Evolutionary conservation across 768 basidiomycete genomes (phyloP).

Genomic region (Porphyrellus cyaneotinctus): DNA sequence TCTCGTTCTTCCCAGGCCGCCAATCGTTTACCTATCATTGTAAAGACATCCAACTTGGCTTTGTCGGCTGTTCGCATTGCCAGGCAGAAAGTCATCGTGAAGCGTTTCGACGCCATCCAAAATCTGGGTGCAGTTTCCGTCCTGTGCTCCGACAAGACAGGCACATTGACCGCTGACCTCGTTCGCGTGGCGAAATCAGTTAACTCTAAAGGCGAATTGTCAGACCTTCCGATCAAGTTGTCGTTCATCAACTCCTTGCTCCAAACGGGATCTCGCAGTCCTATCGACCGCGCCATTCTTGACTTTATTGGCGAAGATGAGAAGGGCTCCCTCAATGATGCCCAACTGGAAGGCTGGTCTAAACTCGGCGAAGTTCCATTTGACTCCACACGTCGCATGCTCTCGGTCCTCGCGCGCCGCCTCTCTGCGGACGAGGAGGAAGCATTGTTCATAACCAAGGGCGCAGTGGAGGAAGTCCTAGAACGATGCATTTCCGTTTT

Average conservation of each 20-base stretch:
- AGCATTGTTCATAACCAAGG: slow-evolving; percentile 28
- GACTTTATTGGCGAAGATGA: slow-evolving; percentile 21
- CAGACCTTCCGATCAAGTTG: slow-evolving; percentile 24
- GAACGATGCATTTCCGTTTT: slow-evolving; percentile 26
- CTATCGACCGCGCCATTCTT: slow-evolving; percentile 33
- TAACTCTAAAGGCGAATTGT: slow-evolving; percentile 16
- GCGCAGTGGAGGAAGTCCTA: slow-evolving; percentile 32
- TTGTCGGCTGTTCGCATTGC: slow-evolving; percentile 55
- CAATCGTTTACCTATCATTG: slow-evolving; percentile 29
- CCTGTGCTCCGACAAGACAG: slow-evolving; percentile 64
- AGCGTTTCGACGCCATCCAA: slow-evolving; percentile 61
- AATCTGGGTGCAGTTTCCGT: slow-evolving; percentile 53
- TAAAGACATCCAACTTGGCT: slow-evolving; percentile 56
- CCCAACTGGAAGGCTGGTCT: slow-evolving; percentile 19
- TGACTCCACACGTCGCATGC: slow-evolving; percentile 35
- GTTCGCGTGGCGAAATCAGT: slow-evolving; percentile 36
- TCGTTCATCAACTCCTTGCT: slow-evolving; percentile 32
- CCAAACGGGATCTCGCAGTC: slow-evolving; percentile 36
- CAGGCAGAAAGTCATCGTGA: slow-evolving; percentile 55
- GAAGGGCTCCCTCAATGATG: slow-evolving; percentile 7
- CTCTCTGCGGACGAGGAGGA: slow-evolving; percentile 10
- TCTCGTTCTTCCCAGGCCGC: background rate
- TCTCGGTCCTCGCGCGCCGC: slow-evolving; percentile 33
- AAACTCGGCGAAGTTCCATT: slow-evolving; percentile 36
- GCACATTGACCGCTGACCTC: slow-evolving; percentile 46